Base-by-base conservation (phyloP, 1,139 yeast species). In the Lodderomyces theae region DNA sequence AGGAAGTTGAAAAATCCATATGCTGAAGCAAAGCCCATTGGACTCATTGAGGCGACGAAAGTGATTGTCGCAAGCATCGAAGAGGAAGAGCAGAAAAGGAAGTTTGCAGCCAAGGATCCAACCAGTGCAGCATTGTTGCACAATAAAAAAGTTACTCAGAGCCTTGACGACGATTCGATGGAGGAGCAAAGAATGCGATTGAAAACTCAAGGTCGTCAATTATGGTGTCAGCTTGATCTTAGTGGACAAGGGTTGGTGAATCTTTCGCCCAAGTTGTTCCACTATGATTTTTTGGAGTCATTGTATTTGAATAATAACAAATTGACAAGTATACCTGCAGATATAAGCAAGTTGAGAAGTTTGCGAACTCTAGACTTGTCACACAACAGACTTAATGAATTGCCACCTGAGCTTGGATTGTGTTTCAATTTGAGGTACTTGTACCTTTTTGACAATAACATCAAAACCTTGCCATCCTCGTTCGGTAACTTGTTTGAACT, bases 141-240 rank as follows among this genome's bases (percentile, higher is more conserved):
- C 53, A 80, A 81, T 58, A 82, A 82, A 64, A 82, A 81, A 56
- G 60, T 75, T 35, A 69, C 75, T 18, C 81, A 66, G 51, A 72
- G 63, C 50, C 60, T 61, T 50, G 90, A 82, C 56, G 88, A 87
- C 52, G 88, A 85, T 51, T 79, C 80, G 46, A 86, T 83, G 60
- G 86, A 83, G 50, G 92, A 84, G 56, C 80, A 88, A 56, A 73
- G 82, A 58, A 80, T 80, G 66, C 79, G 86, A 58, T 77, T 79
- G 46, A 84, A 79, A 51, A 78, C 86, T 36, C 79, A 82, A 41
- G 80, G 83, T 22, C 77, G 77, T 53, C 97, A 90, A 64, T 75
- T 86, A 54, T 94, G 99, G 99, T 86, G 95, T 42, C 94, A 92
- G 19, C 71, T 94, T 51, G 99, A 94, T 66, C 71, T 92, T 50